These are phyloP conservation scores for Sugiyamaella neomexicana DNA, from an alignment of 1,139 yeast genomes.

Conservation along the genomic window DNA sequence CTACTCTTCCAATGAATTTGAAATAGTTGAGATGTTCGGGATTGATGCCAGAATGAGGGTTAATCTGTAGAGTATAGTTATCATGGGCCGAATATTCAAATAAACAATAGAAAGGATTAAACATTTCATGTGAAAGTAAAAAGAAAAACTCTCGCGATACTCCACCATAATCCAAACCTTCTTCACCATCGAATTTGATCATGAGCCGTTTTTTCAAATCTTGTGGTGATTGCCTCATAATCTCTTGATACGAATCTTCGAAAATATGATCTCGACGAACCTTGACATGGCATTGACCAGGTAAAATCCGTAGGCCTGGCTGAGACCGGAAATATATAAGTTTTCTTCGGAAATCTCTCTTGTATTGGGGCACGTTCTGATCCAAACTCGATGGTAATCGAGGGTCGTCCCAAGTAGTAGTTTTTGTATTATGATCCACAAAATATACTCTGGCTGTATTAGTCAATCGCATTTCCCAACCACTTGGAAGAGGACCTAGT, in stretches of 20 bases:
- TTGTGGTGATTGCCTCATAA: slow-evolving; percentile 98
- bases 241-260: slow-evolving; percentile 96
- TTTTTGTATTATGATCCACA: slow-evolving; percentile 97
- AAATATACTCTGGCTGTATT: slow-evolving; percentile 97
- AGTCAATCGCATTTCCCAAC: slow-evolving; percentile 99
- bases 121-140: slow-evolving; percentile 95
- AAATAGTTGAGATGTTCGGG: slow-evolving; percentile 98
- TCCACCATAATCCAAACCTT: slow-evolving; percentile 99
- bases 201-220: slow-evolving; percentile 94
- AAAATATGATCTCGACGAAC: slow-evolving; percentile 95
- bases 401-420: slow-evolving; percentile 99
- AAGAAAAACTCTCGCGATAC: slow-evolving; percentile 97
- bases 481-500: slow-evolving; percentile 95
- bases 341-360: slow-evolving; percentile 97
- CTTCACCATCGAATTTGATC: slow-evolving; percentile 99
- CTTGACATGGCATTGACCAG: slow-evolving; percentile 98
- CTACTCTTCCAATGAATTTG: slow-evolving; percentile 97
- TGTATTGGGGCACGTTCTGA: slow-evolving; percentile 98
- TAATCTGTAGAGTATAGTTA: slow-evolving; percentile 94
- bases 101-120: slow-evolving; percentile 94
- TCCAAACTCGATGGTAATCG: slow-evolving; percentile 95
- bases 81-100: slow-evolving; percentile 98
- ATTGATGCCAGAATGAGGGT: slow-evolving; percentile 96
- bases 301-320: slow-evolving; percentile 93
- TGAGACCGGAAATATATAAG: slow-evolving; percentile 96